Base-by-base conservation (phyloP, 352 stramenopile species). In the Chrysophaeum taylorii region DNA sequence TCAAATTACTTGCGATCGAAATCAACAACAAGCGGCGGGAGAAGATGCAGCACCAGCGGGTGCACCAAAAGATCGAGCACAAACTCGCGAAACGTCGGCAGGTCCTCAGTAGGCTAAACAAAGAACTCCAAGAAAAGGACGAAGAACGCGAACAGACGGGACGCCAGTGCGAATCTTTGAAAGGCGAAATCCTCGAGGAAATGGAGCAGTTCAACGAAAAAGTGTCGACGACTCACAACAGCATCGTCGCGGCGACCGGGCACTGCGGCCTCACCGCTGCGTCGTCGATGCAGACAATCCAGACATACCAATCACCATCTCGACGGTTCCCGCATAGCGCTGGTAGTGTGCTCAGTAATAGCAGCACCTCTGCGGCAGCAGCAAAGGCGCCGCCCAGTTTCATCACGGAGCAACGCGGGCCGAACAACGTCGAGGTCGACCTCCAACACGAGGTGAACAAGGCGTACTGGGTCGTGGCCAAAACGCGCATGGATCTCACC, bases 1-100 rank as follows among this genome's bases (percentile, higher is more conserved):
- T 62, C 27, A 62, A 62, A 31, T 39, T 21, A 31, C 25, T 62
- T 2, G 50, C 50, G 27, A 31, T 62, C 15, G 50, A 62, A 9
- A 62, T 62, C 27, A 37, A 62, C 27, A 62, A 62, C 50, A 62
- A 62, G 50, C 50, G 50, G 25, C 50, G 50, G 2, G 50, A 62
- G 27, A 62, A 62, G 50, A 7, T 62, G 4, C 50, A 62, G 50
- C 50, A 62, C 50, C 25, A 62, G n/a, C 23, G 27, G 4, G 50
- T n/a, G 15, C 14, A 5, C 2, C 14, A 33, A 2, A 35, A 62
- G n/a, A 14, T 31, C 25, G 50, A 62, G 50, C 7, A 37, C 4
- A 7, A 2, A 9, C 50, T 62, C 5, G 2, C n/a, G 23, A 33
- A 36, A 31, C 50, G 50, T 2, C 50, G n/a, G 50, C n/a, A 35